Evolutionary conservation across 1,284 basidiomycete genomes (phyloP).

Genomic region (Cutaneotrichosporon sp.): DNA sequence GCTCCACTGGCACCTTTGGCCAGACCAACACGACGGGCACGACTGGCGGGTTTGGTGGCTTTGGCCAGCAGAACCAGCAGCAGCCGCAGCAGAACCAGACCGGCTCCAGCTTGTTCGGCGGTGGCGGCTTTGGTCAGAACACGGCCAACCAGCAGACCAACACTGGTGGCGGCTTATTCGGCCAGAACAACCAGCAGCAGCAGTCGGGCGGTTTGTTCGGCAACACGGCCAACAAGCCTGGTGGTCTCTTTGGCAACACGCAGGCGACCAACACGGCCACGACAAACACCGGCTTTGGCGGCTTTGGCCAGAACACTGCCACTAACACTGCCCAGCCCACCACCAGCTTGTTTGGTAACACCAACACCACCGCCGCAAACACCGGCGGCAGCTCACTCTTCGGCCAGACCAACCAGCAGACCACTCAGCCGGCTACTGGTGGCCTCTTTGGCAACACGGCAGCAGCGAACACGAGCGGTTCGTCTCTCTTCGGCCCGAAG

Average conservation of each 20-base stretch:
- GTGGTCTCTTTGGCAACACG: constrained; percentile 35
- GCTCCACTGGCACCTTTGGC: constrained; percentile 39
- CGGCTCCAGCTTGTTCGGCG: constrained; percentile 31
- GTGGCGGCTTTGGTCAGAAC: constrained; percentile 32
- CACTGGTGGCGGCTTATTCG: constrained; percentile 45
- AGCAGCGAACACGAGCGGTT: constrained; percentile 36
- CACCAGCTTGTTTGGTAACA: constrained; percentile 44
- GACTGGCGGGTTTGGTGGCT: constrained; percentile 15
- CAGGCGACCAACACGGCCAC: constrained; percentile 16
- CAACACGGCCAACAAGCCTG: constrained; percentile 28
- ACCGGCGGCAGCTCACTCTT: constrained; percentile 52
- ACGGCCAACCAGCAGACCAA: constrained; percentile 38
- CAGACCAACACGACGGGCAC: constrained; percentile 33
- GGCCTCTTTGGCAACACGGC: constrained; percentile 49
- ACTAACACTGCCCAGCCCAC: constrained; percentile 29
- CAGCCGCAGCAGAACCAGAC: constrained; percentile 27
- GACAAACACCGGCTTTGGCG: constrained; percentile 26
- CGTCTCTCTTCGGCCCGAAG: constrained; percentile 51
- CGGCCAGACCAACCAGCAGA: constrained; percentile 32
- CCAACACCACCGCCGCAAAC: constrained; percentile 26
- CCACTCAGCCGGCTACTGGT: constrained; percentile 19
- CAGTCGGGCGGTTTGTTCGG: constrained; percentile 41
- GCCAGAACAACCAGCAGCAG: constrained; percentile 42
- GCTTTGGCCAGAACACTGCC: constrained; percentile 17
- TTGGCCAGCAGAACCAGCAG: constrained; percentile 27